Evolutionary conservation across 345 rosid species (phyloP).

Genomic region (Ceriops tagal): DNA sequence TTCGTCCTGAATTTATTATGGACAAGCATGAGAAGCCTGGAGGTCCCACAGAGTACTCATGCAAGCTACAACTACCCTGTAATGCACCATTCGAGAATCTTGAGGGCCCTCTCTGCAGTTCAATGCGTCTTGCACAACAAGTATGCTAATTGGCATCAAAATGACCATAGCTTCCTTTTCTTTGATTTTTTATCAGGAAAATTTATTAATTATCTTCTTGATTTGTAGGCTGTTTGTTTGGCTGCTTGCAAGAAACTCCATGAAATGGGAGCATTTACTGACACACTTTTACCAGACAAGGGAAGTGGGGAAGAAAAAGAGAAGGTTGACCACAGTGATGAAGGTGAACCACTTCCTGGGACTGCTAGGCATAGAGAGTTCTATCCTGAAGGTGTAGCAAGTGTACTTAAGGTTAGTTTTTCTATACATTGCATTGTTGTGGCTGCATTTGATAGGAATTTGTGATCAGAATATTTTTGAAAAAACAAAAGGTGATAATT

Average conservation of each 20-base stretch:
- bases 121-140: conserved; percentile 98
- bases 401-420: conserved; percentile 71
- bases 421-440: conserved; percentile 6
- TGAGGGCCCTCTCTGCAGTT: conserved; percentile 86
- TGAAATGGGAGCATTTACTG: conserved; percentile 99
- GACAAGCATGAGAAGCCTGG: conserved; percentile 87
- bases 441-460: not conserved
- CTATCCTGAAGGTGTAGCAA: conserved; percentile 98
- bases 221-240: conserved; percentile 86
- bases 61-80: conserved; percentile 97
- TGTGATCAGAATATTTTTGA: not conserved
- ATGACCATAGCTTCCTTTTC: conserved; percentile 4
- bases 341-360: conserved; percentile 96
- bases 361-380: conserved; percentile 98
- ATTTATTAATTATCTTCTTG: conserved; percentile 20
- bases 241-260: conserved; percentile 99
- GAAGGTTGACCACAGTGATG: conserved; percentile 75
- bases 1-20: conserved; percentile 94
- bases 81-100: conserved; percentile 97
- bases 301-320: conserved; percentile 91
- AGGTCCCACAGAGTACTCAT: conserved; percentile 85
- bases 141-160: conserved; percentile 27
- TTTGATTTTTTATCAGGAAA: conserved; percentile 10
- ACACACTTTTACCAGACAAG: conserved; percentile 96
- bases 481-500: not conserved